A percentile compares a stretch with the other conserved stretches of the same genome.
These are phyloP conservation scores for Hypoxylon lenormandii DNA, from an alignment of 495 filamentous ascomycete genomes.

Conservation along the genomic window DNA sequence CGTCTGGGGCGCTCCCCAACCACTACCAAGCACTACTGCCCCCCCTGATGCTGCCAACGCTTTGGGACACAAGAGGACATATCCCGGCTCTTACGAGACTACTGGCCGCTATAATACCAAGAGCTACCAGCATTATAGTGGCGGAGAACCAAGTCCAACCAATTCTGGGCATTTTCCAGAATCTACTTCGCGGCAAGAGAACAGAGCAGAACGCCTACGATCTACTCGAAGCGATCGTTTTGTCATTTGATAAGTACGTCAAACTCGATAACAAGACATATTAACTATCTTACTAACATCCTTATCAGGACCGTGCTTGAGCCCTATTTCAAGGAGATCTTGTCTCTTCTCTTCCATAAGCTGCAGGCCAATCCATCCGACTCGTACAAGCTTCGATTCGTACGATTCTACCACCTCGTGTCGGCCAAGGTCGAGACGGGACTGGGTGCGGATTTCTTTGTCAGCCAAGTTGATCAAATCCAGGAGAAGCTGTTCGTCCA, in stretches of 20 bases:
- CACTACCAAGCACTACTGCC: conserved; percentile 80
- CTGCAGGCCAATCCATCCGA: conserved; percentile 82
- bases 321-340: conserved; percentile 80
- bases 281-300: conserved; percentile 44
- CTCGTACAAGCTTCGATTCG: conserved; percentile 80
- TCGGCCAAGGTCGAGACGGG: conserved; percentile 78
- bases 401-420: conserved; percentile 91
- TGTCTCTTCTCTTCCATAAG: conserved; percentile 83
- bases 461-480: conserved; percentile 80
- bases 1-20: conserved; percentile 75
- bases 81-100: conserved; percentile 88
- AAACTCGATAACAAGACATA: conserved; percentile 1
- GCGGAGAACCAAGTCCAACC: conserved; percentile 77
- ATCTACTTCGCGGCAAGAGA: conserved; percentile 76
- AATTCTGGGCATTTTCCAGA: conserved; percentile 91
- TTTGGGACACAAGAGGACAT: conserved; percentile 93
- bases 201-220: conserved; percentile 88
- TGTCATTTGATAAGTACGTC: conserved; percentile 75
- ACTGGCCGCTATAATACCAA: conserved; percentile 83
- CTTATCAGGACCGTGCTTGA: conserved; percentile 69
- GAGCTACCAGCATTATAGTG: conserved; percentile 75
- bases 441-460: conserved; percentile 88
- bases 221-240: conserved; percentile 81
- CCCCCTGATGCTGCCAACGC: conserved; percentile 76
- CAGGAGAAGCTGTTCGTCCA: conserved; percentile 83